Conservation (phyloP, 192 early-diverging fungal genomes). For the Coemansia sp. region DNA sequence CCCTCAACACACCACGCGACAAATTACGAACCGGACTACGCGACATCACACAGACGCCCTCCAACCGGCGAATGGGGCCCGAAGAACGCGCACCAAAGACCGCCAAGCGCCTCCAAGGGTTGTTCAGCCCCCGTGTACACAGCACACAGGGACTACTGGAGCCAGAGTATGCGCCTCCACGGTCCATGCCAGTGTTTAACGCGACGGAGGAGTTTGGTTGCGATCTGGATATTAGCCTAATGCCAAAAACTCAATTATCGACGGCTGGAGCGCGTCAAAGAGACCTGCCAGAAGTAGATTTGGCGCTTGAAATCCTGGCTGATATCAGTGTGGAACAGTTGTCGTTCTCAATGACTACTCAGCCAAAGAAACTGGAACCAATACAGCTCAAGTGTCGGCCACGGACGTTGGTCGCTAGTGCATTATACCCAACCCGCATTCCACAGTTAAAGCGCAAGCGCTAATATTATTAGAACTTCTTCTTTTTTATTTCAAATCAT, state of each 20-base stretch:
- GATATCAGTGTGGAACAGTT: constrained; percentile 12
- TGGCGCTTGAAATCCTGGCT: constrained; percentile 22
- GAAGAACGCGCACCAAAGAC: constrained; percentile 24
- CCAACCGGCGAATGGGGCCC: neutral
- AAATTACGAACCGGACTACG: constrained; percentile 31
- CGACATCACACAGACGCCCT: constrained; percentile 30
- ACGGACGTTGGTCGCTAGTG: constrained; percentile 18
- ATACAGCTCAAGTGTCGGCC: constrained; percentile 15
- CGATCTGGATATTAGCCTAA: constrained; percentile 32
- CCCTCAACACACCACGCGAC: constrained; percentile 18
- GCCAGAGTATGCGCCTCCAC: constrained; percentile 40
- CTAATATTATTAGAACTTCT: constrained; percentile 1
- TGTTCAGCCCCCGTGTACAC: constrained; percentile 18
- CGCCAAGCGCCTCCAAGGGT: constrained; percentile 21
- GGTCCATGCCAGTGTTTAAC: constrained; percentile 8
- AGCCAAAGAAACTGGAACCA: neutral
- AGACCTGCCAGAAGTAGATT: constrained; percentile 21
- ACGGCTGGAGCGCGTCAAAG: neutral
- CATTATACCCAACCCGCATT: constrained; percentile 41
- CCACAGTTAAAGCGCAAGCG: constrained; percentile 52
- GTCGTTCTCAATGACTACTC: constrained; percentile 9
- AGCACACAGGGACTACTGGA: constrained; percentile 27
- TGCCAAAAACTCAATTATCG: constrained; percentile 37
- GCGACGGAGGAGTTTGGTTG: constrained; percentile 32
- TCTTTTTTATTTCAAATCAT: neutral